Conservation (phyloP, 2,329 filamentous ascomycete species). For the Taxawa tesnikishii region DNA sequence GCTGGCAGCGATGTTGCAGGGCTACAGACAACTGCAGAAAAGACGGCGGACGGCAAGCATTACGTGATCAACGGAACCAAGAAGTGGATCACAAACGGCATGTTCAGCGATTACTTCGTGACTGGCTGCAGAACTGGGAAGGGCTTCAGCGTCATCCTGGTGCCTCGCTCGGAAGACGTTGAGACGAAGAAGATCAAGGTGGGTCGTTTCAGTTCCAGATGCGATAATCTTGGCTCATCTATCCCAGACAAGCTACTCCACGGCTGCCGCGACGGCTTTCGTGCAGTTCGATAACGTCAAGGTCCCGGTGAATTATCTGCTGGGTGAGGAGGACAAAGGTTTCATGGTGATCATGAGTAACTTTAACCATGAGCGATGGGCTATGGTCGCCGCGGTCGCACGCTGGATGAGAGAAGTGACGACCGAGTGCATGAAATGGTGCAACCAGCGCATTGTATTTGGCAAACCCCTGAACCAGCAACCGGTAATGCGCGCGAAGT, state of each 20-base stretch:
- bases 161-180: conserved; percentile 61
- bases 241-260: conserved; percentile 56
- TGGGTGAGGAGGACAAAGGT: conserved; percentile 76
- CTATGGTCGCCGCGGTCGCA: conserved; percentile 40
- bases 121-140: conserved; percentile 68
- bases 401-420: conserved; percentile 57
- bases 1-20: conserved; percentile 74
- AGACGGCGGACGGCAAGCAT: conserved; percentile 62
- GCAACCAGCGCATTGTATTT: conserved; percentile 75
- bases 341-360: conserved; percentile 76
- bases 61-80: conserved; percentile 63
- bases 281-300: conserved; percentile 80
- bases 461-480: conserved; percentile 72
- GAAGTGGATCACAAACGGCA: conserved; percentile 79
- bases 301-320: conserved; percentile 64
- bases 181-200: conserved; percentile 63
- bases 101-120: conserved; percentile 74
- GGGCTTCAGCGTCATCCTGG: conserved; percentile 64
- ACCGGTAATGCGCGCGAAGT: conserved; percentile 68
- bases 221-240: background rate
- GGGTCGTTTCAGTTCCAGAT: background rate
- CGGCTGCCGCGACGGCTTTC: conserved; percentile 65
- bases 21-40: conserved; percentile 64
- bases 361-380: conserved; percentile 58
- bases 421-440: conserved; percentile 81